Evolutionary conservation across 768 basidiomycete genomes (phyloP).

Genomic region (Leccinellum rugosiceps): DNA sequence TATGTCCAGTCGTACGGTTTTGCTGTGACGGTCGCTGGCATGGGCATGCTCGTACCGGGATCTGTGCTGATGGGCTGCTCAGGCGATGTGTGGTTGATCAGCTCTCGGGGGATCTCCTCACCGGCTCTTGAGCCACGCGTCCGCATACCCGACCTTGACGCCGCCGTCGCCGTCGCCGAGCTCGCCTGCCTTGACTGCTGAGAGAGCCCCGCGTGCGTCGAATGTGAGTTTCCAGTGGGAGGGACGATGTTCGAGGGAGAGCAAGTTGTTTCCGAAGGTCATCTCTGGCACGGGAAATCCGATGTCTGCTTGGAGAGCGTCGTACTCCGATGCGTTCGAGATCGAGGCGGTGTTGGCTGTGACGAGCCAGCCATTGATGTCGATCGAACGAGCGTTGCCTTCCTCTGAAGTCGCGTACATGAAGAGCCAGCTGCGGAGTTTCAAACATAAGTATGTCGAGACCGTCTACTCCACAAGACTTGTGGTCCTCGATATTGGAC

Average conservation of each 20-base stretch:
- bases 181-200: conserved; percentile 70
- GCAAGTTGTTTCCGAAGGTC: conserved; percentile 86
- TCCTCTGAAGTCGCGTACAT: no score
- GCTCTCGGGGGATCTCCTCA: conserved; percentile 27
- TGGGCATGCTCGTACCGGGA: conserved; percentile 57
- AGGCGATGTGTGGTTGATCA: background rate
- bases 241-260: conserved; percentile 62
- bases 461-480: conserved; percentile 70
- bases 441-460: conserved; percentile 34
- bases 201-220: conserved; percentile 63
- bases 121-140: conserved; percentile 92
- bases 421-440: no score
- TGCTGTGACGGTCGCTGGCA: conserved; percentile 68
- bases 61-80: conserved; percentile 49
- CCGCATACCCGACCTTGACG: conserved; percentile 92
- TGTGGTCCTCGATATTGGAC: conserved; percentile 93
- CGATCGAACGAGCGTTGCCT: conserved; percentile 64
- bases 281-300: conserved; percentile 92
- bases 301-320: conserved; percentile 59
- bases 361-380: conserved; percentile 66
- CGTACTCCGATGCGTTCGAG: conserved; percentile 72
- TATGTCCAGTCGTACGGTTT: conserved; percentile 99
- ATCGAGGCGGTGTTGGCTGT: conserved; percentile 73
- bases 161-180: conserved; percentile 81
- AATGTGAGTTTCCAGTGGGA: conserved; percentile 68